These are phyloP conservation scores for Ganoderma leucocontextum DNA, from an alignment of 1,284 basidiomycete species.

Conservation along the genomic window DNA sequence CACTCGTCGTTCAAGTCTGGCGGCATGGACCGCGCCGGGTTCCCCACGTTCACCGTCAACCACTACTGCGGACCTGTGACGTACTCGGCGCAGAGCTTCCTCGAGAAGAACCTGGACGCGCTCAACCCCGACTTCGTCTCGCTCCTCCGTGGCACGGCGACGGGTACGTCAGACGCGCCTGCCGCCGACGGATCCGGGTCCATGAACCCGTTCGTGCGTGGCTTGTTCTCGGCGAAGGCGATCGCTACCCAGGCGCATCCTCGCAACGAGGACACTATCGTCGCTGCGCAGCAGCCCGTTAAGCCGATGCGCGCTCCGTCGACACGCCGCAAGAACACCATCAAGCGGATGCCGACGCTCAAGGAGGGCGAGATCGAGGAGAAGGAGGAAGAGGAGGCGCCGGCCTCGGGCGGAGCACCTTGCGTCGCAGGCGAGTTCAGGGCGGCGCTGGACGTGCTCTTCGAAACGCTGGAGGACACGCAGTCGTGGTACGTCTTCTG, in stretches of 20 bases:
- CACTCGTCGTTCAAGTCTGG: slow-evolving; percentile 91
- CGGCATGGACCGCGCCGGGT: slow-evolving; percentile 78
- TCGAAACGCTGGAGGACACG: slow-evolving; percentile 90
- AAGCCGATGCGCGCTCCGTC: slow-evolving; percentile 95
- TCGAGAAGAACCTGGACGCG: slow-evolving; percentile 89
- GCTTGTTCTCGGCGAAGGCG: slow-evolving; percentile 87
- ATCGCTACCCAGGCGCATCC: slow-evolving; percentile 93
- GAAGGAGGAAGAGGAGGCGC: slow-evolving; percentile 54
- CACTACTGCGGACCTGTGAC: slow-evolving; percentile 93
- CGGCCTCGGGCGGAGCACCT: slow-evolving; percentile 52
- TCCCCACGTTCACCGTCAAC: slow-evolving; percentile 89
- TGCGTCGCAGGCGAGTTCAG: slow-evolving; percentile 92
- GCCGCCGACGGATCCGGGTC: slow-evolving; percentile 75
- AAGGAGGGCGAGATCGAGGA: slow-evolving; percentile 66
- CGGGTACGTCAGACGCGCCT: slow-evolving; percentile 47
- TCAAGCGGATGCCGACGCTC: slow-evolving; percentile 69
- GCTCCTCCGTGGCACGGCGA: slow-evolving; percentile 75
- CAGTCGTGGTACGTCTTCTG: slow-evolving; percentile 95
- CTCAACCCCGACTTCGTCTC: slow-evolving; percentile 95
- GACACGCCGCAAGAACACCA: slow-evolving; percentile 78
- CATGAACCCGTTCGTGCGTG: slow-evolving; percentile 90
- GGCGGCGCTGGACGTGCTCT: slow-evolving; percentile 83
- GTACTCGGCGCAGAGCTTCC: slow-evolving; percentile 90
- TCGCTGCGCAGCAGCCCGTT: slow-evolving; percentile 91
- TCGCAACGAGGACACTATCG: slow-evolving; percentile 92